Base-by-base conservation (phyloP, 2,329 filamentous ascomycete species). In the Monosporascus ibericus region DNA sequence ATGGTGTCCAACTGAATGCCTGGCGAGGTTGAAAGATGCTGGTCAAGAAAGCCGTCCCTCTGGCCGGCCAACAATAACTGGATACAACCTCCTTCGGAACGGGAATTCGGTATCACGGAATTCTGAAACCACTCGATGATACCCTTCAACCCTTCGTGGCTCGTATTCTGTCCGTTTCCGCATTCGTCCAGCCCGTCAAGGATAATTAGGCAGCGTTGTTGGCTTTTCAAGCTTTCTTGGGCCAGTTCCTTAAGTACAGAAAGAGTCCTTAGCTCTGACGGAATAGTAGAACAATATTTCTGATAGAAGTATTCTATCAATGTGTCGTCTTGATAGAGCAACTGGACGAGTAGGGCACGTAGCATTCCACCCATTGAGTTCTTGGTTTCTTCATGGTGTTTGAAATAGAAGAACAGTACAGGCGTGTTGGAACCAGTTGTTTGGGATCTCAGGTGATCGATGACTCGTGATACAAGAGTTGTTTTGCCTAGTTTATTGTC, bases 381-480 rank as follows among this genome's bases (percentile, higher is more conserved):
- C 22, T 52, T 58, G 2, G 47, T 49, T 6, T 56, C 37, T 9
- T 46, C 40, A 3, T 15, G 25, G 7, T 56, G 49, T 18, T 56
- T 56, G 48, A 58, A 58, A 24, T 49, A 56, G 49, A 56, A 58
- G 48, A 54, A 58, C 7, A 54, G 18, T 14, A 40, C 2, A 3
- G 9, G 8, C 17, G 17, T 20, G 17, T 30, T 34, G 14, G 47
- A 25, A 11, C 4, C 40, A 15, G 34, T 47, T 8, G 42, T 6
- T 5, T 30, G 18, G 22, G 48, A 17, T 24, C 27, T 52, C 17
- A 55, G 27, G 18, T 53, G 30, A 48, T 36, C 36, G 11, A 55
- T 40, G 5, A 55, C 52, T 15, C 37, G 36, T 20, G 53, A 55
- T 18, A 48, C 50, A 3, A 55, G 36, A 11, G 50, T 27, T 5